Evolutionary conservation across 495 filamentous ascomycete genomes (phyloP), one percentile per base, ranked within the genome.

Genomic region (Aspergillus wentii): DNA sequence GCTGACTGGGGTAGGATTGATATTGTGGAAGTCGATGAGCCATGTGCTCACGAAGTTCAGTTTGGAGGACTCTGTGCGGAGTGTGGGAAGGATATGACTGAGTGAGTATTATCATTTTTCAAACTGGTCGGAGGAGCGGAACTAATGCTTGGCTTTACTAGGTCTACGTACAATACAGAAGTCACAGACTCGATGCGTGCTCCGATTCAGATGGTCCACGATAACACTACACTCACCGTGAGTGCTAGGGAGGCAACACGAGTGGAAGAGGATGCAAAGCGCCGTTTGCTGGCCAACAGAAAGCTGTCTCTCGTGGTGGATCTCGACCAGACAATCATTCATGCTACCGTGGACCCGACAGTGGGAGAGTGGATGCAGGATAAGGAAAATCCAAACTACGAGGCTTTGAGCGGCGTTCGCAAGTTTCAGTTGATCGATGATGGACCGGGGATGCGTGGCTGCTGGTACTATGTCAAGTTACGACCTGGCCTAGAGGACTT

Each of bases 401-500:
- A 88, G 30, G 85, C 88, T 2, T 80, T 97, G 41, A 91, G 87
- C 53, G 84, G 92, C 48, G 89, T 97, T 16, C 72, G 77, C 46
- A 67, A 76, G 28, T 99, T 99, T 49, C 86, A 95, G 63, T 73
- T 99, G 38, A 69, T 76, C 9, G 87, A 95, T 43, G 89, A 95
- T 52, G 86, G 82, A 15, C 84, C 85, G 15, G 73, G 76, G 9
- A 79, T 80, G 41, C 79, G 75, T 25, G 79, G 79, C 6, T 86
- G 83, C 51, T 94, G 82, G 82, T 99, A 99, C 65, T 97, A 95
- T 58, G 91, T 97, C 69, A 99, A 99, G 61, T 80, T 95, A 67
- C 88, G 92, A n/a, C 92, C 92, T 1, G 88, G 90, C 8, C 68
- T 97, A 35, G 74, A 85, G 46, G 73, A 82, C 10, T 99, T 99